phyloP scores from a whole-genome alignment of 2,329 filamentous ascomycete genomes.

The Epichloe typhina region DNA sequence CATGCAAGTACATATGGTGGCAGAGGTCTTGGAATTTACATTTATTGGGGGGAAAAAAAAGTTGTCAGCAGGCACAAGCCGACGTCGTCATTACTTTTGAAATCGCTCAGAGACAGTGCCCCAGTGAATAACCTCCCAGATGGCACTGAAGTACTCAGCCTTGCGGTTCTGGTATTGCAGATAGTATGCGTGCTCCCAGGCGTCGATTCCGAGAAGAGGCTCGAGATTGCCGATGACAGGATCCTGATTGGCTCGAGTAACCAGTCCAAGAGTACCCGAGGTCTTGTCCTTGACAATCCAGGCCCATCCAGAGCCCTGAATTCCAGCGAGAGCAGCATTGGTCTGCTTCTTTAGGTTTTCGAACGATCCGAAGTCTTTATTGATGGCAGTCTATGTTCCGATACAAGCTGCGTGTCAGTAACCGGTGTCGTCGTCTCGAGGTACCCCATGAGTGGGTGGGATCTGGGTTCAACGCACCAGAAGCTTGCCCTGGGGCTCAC shows the following conservation, averaged over 20 bases:
- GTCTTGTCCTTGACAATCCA: constrained; percentile 68
- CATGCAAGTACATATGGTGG: too few relatives aligned
- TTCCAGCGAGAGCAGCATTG: constrained; percentile 53
- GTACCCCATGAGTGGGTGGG: not conserved
- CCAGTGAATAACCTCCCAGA: constrained; percentile 97
- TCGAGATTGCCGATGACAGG: constrained; percentile 72
- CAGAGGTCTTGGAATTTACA: constrained; percentile 5
- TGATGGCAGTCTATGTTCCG: constrained; percentile 39
- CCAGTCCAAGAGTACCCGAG: constrained; percentile 47
- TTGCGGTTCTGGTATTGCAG: constrained; percentile 95
- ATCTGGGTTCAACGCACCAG: constrained; percentile 24
- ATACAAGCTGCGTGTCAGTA: not conserved
- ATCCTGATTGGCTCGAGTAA: constrained; percentile 76
- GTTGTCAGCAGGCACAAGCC: not conserved
- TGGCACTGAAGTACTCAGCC: constrained; percentile 85
- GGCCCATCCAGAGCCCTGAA: constrained; percentile 83
- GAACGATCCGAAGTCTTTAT: constrained; percentile 54
- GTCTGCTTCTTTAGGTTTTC: constrained; percentile 53
- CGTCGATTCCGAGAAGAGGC: constrained; percentile 80
- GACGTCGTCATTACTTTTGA: constrained; percentile 26
- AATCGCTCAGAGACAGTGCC: constrained; percentile 74
- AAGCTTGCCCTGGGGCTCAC: constrained; percentile 49
- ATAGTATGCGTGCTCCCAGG: constrained; percentile 95
- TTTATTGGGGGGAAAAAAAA: not conserved
- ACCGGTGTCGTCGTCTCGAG: constrained; percentile 27